phyloP scores from a whole-genome alignment of 805 yeast genomes.

The Ogataea corticis region DNA sequence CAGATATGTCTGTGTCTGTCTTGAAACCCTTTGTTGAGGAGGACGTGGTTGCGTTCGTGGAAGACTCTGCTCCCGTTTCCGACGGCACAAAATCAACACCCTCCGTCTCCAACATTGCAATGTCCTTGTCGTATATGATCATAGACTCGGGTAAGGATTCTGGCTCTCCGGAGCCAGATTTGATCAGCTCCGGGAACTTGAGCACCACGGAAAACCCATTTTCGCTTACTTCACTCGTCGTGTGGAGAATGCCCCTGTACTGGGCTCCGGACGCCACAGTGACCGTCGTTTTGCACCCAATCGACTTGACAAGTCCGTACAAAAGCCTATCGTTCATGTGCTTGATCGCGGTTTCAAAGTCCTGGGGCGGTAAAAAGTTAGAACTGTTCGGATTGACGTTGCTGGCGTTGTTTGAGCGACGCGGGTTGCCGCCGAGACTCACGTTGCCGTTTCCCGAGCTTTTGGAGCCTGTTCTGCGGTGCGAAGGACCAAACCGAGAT shows the following conservation, averaged over 20 bases:
- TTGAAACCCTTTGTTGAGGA: slow-evolving; percentile 47
- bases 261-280: slow-evolving; percentile 63
- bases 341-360: slow-evolving; percentile 31
- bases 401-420: slow-evolving; percentile 8
- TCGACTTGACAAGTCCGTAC: slow-evolving; percentile 54
- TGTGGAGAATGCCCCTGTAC: slow-evolving; percentile 58
- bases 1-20: slow-evolving; percentile 85
- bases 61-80: neutral
- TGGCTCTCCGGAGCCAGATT: slow-evolving; percentile 36
- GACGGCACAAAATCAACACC: slow-evolving; percentile 36
- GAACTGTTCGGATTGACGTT: slow-evolving; percentile 22
- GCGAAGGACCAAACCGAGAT: slow-evolving; percentile 9
- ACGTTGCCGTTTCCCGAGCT: slow-evolving; percentile 14
- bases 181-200: slow-evolving; percentile 47
- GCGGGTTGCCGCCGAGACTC: slow-evolving; percentile 4
- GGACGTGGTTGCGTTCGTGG: slow-evolving; percentile 14
- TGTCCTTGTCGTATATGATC: slow-evolving; percentile 49
- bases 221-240: slow-evolving; percentile 41
- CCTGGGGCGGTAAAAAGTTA: slow-evolving; percentile 27
- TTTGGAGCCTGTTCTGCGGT: slow-evolving; percentile 30
- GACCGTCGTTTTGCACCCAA: slow-evolving; percentile 58
- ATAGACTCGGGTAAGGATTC: slow-evolving; percentile 42
- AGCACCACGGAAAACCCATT: slow-evolving; percentile 56
- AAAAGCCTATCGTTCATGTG: slow-evolving; percentile 56
- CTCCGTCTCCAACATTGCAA: slow-evolving; percentile 48